Percentiles rank a stretch among this genome's conserved stretches.
Evolutionary conservation across 371 early-diverging fungal species (phyloP).

Genomic region (Chytridiales sp.): DNA sequence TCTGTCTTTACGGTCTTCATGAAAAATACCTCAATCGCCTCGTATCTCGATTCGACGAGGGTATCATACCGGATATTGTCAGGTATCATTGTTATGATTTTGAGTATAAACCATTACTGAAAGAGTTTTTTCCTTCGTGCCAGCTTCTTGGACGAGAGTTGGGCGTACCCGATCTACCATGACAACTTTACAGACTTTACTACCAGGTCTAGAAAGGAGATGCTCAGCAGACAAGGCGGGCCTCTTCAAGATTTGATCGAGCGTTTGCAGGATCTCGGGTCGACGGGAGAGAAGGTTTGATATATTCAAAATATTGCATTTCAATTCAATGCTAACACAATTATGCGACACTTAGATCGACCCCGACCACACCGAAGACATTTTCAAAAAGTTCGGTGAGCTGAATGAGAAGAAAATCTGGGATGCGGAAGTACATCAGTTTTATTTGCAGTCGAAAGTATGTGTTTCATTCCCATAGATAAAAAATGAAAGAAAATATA

Average conservation of each 20-base stretch:
- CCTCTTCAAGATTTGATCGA: conserved; percentile 27
- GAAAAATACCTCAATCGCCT: conserved; percentile 49
- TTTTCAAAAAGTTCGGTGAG: conserved; percentile 42
- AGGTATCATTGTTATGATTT: conserved; percentile 23
- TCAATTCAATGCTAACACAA: no score
- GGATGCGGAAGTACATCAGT: conserved; percentile 42
- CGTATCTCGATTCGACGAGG: conserved; percentile 51
- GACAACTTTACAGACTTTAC: conserved; percentile 44
- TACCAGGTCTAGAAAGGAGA: conserved; percentile 22
- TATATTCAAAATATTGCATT: no score
- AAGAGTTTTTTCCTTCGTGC: neutral
- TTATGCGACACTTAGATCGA: no score
- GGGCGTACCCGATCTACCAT: conserved; percentile 51
- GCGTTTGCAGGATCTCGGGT: conserved; percentile 22
- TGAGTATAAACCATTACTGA: neutral
- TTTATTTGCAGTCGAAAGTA: conserved; percentile 31
- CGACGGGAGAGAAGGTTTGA: conserved; percentile 22
- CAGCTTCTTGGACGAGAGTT: conserved; percentile 46
- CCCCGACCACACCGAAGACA: no score
- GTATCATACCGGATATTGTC: conserved; percentile 48
- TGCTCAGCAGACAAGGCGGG: conserved; percentile 16
- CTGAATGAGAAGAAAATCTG: conserved; percentile 29
- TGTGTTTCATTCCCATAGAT: conserved; percentile 33
- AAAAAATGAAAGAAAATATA: neutral
- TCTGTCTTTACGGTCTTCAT: conserved; percentile 46